Conservation (phyloP, 2,329 filamentous ascomycete species). For the Paramyrothecium sp. region DNA sequence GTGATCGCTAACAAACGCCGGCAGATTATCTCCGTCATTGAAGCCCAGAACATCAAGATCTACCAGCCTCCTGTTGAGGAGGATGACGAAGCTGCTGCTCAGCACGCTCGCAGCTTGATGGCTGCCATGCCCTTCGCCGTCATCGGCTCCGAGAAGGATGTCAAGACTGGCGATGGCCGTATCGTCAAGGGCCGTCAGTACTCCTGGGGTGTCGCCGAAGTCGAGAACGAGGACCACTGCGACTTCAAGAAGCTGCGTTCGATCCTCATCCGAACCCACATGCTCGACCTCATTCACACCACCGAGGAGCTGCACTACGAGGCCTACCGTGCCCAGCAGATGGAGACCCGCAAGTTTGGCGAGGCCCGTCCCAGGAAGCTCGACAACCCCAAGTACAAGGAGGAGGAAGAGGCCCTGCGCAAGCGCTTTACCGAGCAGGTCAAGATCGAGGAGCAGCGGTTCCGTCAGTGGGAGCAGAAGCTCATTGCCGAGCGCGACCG, state of each 20-base stretch:
- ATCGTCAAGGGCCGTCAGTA: conserved; percentile 99
- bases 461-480: conserved; percentile 99
- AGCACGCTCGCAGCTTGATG: conserved; percentile 93
- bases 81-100: conserved; percentile 92
- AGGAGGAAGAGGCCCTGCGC: conserved; percentile 96
- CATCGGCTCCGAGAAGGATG: conserved; percentile 98
- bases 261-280: conserved; percentile 97
- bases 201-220: conserved; percentile 98
- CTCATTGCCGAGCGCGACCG: conserved; percentile 97
- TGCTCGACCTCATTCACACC: conserved; percentile 99
- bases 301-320: conserved; percentile 99
- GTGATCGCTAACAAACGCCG: background rate
- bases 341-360: conserved; percentile 99
- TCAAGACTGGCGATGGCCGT: conserved; percentile 92
- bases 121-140: conserved; percentile 98
- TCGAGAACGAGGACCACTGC: conserved; percentile 99
- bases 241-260: conserved; percentile 99
- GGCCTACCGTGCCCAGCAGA: conserved; percentile 97
- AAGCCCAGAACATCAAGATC: conserved; percentile 99
- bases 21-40: conserved; percentile 90
- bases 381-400: conserved; percentile 99
- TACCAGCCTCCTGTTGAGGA: conserved; percentile 98
- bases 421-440: conserved; percentile 99
- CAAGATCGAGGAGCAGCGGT: conserved; percentile 99
- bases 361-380: conserved; percentile 96